Base-by-base conservation (phyloP, 148 eudicot species). In the Pouteria glomerata region DNA sequence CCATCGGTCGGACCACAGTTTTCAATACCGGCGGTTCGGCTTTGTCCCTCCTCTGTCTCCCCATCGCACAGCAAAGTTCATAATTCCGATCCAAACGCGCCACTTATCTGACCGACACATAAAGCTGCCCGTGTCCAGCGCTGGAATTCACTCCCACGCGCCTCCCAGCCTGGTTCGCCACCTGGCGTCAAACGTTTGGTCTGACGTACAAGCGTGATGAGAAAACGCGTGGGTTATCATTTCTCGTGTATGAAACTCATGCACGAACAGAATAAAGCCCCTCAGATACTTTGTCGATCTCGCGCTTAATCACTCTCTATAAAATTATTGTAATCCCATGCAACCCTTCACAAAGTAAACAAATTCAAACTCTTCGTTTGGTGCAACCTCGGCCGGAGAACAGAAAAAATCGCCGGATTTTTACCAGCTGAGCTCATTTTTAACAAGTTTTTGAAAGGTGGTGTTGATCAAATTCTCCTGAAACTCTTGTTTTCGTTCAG, bases 41-140 rank as follows among this genome's bases (percentile, higher is more conserved):
- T 51, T 85, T 87, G 83, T 83, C 85, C 71, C 84, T 52, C 72
- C 76, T 64, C 41, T 87, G 86, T 81, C 74, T 78, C 88, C 88
- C 61, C 72, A 69, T 62, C 48, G 30, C 68, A 73, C 59, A 76
- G 72, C 77, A 80, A 6, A 44, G 71, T n/a, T n/a, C n/a, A n/a
- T n/a, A n/a, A n/a, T n/a, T n/a, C n/a, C n/a, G 69, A 74, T 77
- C 86, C 82, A 76, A 65, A 74, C 53, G 42, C 73, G 84, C 75
- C 64, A 18, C 31, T 69, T 68, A 57, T 65, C 16, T 26, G 37
- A 70, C 72, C 77, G 39, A 73, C 83, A 81, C 4, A 15, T 18
- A 26, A 50, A 68, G 61, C 83, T 73, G 68, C 67, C 42, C 11
- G 13, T 60, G 72, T 71, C 70, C 34, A 8, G n/a, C 57, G 57